phyloP scores from a whole-genome alignment of 768 basidiomycete genomes.

The Lepiota venenata region DNA sequence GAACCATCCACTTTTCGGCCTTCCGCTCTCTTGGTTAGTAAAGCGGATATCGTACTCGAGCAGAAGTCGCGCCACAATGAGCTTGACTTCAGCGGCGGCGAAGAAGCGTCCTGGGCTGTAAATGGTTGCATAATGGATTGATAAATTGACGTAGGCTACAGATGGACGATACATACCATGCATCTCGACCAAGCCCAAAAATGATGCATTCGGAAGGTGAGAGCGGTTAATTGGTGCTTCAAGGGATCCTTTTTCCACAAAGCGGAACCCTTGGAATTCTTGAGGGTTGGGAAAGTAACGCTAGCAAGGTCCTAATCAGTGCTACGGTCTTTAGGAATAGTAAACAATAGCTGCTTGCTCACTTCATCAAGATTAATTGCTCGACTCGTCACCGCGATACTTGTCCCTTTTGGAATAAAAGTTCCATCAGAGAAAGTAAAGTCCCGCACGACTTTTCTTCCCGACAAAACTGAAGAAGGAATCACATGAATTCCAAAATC shows the following conservation, averaged over 20 bases:
- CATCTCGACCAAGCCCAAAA: constrained; percentile 36
- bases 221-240: constrained; percentile 30
- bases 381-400: constrained; percentile 19
- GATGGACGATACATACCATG: constrained; percentile 17
- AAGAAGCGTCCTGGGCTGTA: constrained; percentile 28
- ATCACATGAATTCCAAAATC: not conserved
- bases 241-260: constrained; percentile 16
- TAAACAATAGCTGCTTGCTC: too few relatives aligned
- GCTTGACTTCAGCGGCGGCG: constrained; percentile 30
- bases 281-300: too few relatives aligned
- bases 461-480: constrained; percentile 16
- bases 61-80: constrained; percentile 27
- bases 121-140: too few relatives aligned
- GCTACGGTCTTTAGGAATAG: too few relatives aligned
- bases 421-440: constrained; percentile 42
- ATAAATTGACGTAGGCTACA: not conserved
- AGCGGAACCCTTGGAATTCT: too few relatives aligned
- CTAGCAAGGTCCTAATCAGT: too few relatives aligned
- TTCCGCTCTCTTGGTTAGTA: constrained; percentile 15
- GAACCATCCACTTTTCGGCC: constrained; percentile 4
- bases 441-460: constrained; percentile 31
- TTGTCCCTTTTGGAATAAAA: constrained; percentile 33
- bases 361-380: too few relatives aligned
- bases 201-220: constrained; percentile 26
- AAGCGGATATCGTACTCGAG: constrained; percentile 32